Evolutionary conservation across 257 asterid genomes (phyloP).

Genomic region (Sherardia arvensis): DNA sequence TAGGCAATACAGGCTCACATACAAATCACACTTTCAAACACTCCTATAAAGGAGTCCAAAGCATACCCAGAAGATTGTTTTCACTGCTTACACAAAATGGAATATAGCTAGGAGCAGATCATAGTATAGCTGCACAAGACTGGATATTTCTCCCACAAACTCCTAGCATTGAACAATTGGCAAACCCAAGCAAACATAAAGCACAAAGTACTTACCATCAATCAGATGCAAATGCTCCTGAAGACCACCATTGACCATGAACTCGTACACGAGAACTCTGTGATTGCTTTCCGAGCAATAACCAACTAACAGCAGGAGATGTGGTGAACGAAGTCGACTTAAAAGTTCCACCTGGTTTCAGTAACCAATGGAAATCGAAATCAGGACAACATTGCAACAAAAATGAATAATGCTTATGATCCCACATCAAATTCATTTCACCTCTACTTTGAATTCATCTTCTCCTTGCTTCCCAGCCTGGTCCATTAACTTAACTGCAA

Average conservation of each 20-base stretch:
- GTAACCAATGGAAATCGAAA: conserved; percentile 1
- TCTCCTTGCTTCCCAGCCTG: conserved; percentile 88
- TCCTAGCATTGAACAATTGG: background rate
- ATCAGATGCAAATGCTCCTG: conserved; percentile 84
- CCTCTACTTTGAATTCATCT: conserved; percentile 88
- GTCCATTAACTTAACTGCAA: conserved; percentile 91
- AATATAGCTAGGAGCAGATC: background rate
- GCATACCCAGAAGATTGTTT: background rate
- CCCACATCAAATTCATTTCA: background rate
- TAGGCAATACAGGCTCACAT: background rate
- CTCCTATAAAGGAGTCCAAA: background rate
- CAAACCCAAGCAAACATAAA: background rate
- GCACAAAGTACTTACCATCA: conserved; percentile 28
- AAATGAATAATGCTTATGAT: background rate
- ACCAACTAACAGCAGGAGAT: conserved; percentile 63
- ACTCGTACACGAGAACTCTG: conserved; percentile 83
- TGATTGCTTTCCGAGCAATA: conserved; percentile 67
- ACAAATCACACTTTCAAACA: background rate
- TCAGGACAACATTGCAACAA: background rate
- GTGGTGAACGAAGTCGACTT: conserved; percentile 66
- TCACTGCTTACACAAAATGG: background rate
- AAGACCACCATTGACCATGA: conserved; percentile 92
- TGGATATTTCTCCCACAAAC: background rate
- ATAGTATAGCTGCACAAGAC: background rate
- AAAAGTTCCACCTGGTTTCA: conserved; percentile 60